phyloP scores from a whole-genome alignment of 2,329 filamentous ascomycete genomes.

The Diaporthe ilicicola region DNA sequence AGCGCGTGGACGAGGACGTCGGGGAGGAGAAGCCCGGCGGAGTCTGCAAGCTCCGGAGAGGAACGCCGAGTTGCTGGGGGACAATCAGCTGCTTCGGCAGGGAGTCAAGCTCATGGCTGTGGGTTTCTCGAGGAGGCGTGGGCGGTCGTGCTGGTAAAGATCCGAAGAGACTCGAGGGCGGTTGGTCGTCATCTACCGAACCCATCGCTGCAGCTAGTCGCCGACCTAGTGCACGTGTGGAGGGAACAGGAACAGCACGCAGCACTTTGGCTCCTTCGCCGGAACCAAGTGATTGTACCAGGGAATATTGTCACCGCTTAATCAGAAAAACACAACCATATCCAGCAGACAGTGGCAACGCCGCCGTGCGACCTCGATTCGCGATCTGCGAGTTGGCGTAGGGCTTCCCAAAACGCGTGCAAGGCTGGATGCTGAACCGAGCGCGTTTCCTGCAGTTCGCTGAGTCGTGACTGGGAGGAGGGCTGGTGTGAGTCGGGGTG shows the following conservation, averaged over 20 bases:
- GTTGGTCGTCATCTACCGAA: constrained; percentile 28
- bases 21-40: constrained; percentile 59
- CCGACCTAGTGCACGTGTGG: constrained; percentile 35
- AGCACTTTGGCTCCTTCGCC: constrained; percentile 26
- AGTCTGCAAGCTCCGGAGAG: constrained; percentile 57
- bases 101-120: constrained; percentile 47
- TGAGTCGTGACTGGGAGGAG: constrained; percentile 16
- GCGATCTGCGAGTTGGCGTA: neutral
- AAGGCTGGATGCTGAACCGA: constrained; percentile 11
- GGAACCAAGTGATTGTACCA: constrained; percentile 14
- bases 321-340: constrained; percentile 24
- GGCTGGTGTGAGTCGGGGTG: constrained; percentile 1
- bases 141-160: constrained; percentile 67
- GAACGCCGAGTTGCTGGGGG: constrained; percentile 45
- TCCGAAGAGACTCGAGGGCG: constrained; percentile 55
- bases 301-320: constrained; percentile 12
- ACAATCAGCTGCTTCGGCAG: constrained; percentile 46
- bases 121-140: constrained; percentile 70
- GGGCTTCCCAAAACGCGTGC: constrained; percentile 17
- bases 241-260: constrained; percentile 34
- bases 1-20: constrained; percentile 50
- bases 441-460: constrained; percentile 15
- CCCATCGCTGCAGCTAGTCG: constrained; percentile 31
- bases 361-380: neutral
- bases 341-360: neutral